Evolutionary conservation across 306 rosid genomes (phyloP).

Genomic region (Lagenaria siceraria): DNA sequence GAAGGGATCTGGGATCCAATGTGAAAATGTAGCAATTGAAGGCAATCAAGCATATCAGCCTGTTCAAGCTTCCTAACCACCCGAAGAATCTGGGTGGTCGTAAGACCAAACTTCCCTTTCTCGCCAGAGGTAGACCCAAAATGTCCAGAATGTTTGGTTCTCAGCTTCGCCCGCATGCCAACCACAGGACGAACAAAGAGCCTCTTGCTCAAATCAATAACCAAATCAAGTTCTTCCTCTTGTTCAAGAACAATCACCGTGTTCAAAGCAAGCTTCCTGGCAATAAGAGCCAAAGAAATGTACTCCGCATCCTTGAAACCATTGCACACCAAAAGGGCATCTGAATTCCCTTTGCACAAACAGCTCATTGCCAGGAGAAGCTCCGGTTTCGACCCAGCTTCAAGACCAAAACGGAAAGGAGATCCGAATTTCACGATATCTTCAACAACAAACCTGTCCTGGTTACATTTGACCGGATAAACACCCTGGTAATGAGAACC

Average conservation of each 20-base stretch:
- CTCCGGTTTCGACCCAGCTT: slow-evolving; percentile 92
- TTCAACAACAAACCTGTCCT: slow-evolving; percentile 78
- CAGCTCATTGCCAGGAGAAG: slow-evolving; percentile 83
- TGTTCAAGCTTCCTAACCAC: slow-evolving; percentile 59
- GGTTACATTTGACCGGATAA: slow-evolving; percentile 83
- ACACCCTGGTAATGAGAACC: slow-evolving; percentile 82
- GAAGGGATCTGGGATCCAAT: slow-evolving; percentile 84
- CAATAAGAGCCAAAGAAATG: slow-evolving; percentile 59
- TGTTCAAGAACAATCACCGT: slow-evolving; percentile 77
- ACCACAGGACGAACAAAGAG: slow-evolving; percentile 57
- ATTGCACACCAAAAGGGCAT: slow-evolving; percentile 56
- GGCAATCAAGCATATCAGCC: slow-evolving; percentile 62
- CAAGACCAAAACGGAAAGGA: slow-evolving; percentile 60
- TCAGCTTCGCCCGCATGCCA: slow-evolving; percentile 73
- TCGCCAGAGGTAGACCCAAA: slow-evolving; percentile 82
- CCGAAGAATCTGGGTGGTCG: slow-evolving; percentile 51
- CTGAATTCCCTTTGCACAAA: slow-evolving; percentile 63
- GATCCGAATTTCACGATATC: slow-evolving; percentile 72
- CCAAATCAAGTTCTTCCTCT: slow-evolving; percentile 70
- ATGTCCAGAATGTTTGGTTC: slow-evolving; percentile 80
- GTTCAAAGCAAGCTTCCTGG: slow-evolving; percentile 59
- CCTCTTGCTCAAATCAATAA: slow-evolving; percentile 51
- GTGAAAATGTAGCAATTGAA: slow-evolving; percentile 78
- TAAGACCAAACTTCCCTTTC: slow-evolving; percentile 84
- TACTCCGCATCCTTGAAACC: slow-evolving; percentile 71